Base-by-base conservation (phyloP, 2,329 filamentous ascomycete species). In the Hypoxylon sp. region DNA sequence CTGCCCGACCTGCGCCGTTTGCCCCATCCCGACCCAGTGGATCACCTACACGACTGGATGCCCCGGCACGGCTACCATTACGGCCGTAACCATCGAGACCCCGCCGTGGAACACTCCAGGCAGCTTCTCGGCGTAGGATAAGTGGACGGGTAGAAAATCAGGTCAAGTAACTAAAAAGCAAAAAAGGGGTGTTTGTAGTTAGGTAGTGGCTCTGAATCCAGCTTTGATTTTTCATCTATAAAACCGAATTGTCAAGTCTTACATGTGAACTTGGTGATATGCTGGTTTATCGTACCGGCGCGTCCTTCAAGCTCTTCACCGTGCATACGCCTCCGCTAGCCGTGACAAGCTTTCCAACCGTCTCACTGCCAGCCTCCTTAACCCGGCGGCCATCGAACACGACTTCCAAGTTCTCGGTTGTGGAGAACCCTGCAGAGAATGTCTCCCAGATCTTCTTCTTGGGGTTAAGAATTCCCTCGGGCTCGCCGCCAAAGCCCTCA, bases 361-460 rank as follows among this genome's bases (percentile, higher is more conserved):
- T 91, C 67, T 89, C 87, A 78, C 91, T 91, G 74, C 90, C 89
- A 63, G 95, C 82, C 79, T 91, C 88, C 80, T 92, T 90, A 33
- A 97, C 92, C 46, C 84, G 89, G 45, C 81, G 85, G 2, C 91
- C 92, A 74, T 98, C 92, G 77, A 98, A 99, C 0, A 86, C 93
- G 33, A 97, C 95, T 80, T 94, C 91, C 53, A 95, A 84, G 48
- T 79, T 80, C 6, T 91, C 90, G 1, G 91, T 97, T 6, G 95
- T 99, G 28, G 92, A 97, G 82, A 98, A 98, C 0, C 95, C 96
- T 0, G 94, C 93, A 85, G 98, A 95, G 81, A 97, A 93, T 8
- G 87, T 93, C 85, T 99, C 96, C 94, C 95, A 98, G 66, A 98
- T 84, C 89, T 98, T 98, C 89, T 98, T 99, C 90, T 99, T 99